Conservation (phyloP, 1,284 basidiomycete species). For the Afroboletus lepidellus region DNA sequence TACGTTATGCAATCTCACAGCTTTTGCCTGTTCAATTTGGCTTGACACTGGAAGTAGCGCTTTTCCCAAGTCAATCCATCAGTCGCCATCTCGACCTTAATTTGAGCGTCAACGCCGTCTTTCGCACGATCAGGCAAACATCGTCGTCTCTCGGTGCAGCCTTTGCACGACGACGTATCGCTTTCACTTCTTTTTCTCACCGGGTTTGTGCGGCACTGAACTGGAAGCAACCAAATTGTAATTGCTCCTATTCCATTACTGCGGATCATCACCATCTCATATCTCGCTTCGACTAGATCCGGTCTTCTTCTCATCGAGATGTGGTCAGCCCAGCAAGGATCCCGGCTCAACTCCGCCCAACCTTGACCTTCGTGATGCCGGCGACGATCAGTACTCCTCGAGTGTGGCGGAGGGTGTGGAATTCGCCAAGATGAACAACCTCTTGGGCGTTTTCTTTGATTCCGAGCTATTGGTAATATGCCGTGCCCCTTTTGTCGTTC, state of each 20-base stretch:
- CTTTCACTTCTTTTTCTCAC: conserved; percentile 87
- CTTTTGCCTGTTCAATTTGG: conserved; percentile 71
- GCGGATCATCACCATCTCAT: conserved; percentile 18
- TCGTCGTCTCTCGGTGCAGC: conserved; percentile 50
- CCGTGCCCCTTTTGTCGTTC: conserved; percentile 4
- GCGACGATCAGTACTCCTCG: conserved; percentile 45
- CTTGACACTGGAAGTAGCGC: conserved; percentile 79
- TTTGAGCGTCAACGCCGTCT: conserved; percentile 76
- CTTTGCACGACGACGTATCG: conserved; percentile 66
- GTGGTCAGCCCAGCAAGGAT: conserved; percentile 59
- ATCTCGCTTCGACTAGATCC: conserved; percentile 61
- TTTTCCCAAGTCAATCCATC: conserved; percentile 40
- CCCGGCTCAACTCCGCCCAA: conserved; percentile 42
- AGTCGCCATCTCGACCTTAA: conserved; percentile 69
- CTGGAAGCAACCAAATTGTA: conserved; percentile 99
- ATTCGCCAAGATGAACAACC: conserved; percentile 91
- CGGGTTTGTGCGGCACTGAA: conserved; percentile 88
- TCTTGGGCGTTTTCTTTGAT: conserved; percentile 91
- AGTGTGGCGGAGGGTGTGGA: conserved; percentile 91
- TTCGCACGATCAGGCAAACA: conserved; percentile 77
- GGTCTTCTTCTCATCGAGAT: conserved; percentile 91
- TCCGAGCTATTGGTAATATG: conserved; percentile 77
- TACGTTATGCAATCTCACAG: conserved; percentile 40
- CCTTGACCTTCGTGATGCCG: conserved; percentile 49
- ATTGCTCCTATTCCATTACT: conserved; percentile 28